Conservation (phyloP, 805 yeast genomes). For the Yarrowia sp. region DNA sequence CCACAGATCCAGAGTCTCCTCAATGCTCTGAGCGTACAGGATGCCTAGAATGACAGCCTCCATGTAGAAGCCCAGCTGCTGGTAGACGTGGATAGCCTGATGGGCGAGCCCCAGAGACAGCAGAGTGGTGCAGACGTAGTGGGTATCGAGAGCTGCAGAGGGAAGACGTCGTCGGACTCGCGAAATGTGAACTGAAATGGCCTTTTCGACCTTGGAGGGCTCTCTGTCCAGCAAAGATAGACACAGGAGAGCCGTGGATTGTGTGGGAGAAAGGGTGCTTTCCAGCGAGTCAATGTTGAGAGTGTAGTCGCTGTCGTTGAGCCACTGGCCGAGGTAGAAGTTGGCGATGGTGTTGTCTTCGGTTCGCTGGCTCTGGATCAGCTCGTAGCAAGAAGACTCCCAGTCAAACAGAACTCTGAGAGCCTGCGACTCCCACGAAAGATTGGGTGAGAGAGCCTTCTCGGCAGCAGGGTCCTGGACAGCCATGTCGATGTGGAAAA, state of each 20-base stretch:
- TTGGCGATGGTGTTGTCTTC: slow-evolving; percentile 21
- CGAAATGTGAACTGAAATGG: slow-evolving; percentile 10
- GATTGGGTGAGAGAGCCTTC: background rate
- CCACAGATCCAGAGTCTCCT: slow-evolving; percentile 32
- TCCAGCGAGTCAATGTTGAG: slow-evolving; percentile 15
- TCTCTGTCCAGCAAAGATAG: slow-evolving; percentile 17
- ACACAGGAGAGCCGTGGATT: slow-evolving; percentile 14
- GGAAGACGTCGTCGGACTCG: slow-evolving; percentile 10
- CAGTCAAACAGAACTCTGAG: slow-evolving; percentile 29
- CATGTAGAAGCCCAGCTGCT: slow-evolving; percentile 31
- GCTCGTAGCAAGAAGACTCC: slow-evolving; percentile 32
- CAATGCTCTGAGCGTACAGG: slow-evolving; percentile 29
- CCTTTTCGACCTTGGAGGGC: slow-evolving; percentile 15
- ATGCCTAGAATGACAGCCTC: slow-evolving; percentile 32
- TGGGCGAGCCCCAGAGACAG: slow-evolving; percentile 25
- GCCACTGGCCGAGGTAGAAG: slow-evolving; percentile 35
- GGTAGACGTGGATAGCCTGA: slow-evolving; percentile 29
- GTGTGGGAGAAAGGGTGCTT: slow-evolving; percentile 14
- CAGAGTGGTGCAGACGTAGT: slow-evolving; percentile 20
- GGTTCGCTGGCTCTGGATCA: slow-evolving; percentile 25
- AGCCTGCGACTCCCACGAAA: slow-evolving; percentile 32
- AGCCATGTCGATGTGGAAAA: slow-evolving; percentile 18
- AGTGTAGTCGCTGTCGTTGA: slow-evolving; percentile 14
- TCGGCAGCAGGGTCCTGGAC: slow-evolving; percentile 4
- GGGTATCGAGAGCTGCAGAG: slow-evolving; percentile 24